phyloP scores from a whole-genome alignment of 2,329 filamentous ascomycete species.

The Westerdykella ornata region DNA sequence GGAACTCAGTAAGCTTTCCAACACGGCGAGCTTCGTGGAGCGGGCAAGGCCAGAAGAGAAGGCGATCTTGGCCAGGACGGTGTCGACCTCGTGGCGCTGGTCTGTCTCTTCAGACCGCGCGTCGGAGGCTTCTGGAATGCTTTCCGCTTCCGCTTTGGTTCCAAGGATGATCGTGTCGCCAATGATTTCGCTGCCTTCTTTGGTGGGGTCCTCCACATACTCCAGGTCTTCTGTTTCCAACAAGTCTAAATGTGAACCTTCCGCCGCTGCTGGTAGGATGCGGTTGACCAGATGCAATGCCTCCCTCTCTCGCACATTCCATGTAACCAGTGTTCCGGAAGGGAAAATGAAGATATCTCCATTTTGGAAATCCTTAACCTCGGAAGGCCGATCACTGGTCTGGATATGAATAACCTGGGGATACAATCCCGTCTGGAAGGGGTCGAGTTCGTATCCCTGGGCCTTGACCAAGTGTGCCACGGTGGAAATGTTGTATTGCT shows the following conservation, averaged over 20 bases:
- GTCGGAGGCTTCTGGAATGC: slow-evolving; percentile 32
- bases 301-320: slow-evolving; percentile 74
- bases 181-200: slow-evolving; percentile 69
- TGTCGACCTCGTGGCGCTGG: slow-evolving; percentile 43
- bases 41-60: slow-evolving; percentile 91
- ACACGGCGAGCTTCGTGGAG: slow-evolving; percentile 85
- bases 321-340: slow-evolving; percentile 86
- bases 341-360: slow-evolving; percentile 96
- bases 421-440: slow-evolving; percentile 54
- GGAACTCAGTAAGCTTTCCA: slow-evolving; percentile 72
- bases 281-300: slow-evolving; percentile 51
- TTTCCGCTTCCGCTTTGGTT: slow-evolving; percentile 49
- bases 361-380: slow-evolving; percentile 44
- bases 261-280: slow-evolving; percentile 68
- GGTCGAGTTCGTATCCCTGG: slow-evolving; percentile 58
- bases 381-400: slow-evolving; percentile 35
- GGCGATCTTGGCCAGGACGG: slow-evolving; percentile 84
- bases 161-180: slow-evolving; percentile 87
- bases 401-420: slow-evolving; percentile 60
- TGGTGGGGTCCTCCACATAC: slow-evolving; percentile 66
- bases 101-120: slow-evolving; percentile 5
- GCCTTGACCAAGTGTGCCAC: slow-evolving; percentile 52
- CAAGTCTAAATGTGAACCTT: slow-evolving; percentile 62
- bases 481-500: slow-evolving; percentile 56
- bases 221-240: slow-evolving; percentile 87